These are phyloP conservation scores for Penicillium sp. DNA, from an alignment of 2,329 filamentous ascomycete genomes.

Conservation along the genomic window DNA sequence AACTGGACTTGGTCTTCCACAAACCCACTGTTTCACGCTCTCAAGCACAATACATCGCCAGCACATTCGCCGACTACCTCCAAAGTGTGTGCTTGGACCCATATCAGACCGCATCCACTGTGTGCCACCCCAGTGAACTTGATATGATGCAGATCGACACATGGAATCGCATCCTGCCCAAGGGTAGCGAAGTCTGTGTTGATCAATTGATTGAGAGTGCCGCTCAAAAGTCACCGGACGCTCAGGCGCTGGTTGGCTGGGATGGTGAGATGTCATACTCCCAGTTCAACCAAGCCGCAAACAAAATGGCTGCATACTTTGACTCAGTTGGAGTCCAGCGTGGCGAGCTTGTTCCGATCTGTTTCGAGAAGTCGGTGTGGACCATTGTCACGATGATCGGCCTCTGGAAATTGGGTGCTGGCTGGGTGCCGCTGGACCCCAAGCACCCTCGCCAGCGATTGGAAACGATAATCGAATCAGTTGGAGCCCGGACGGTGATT, in stretches of 20 bases:
- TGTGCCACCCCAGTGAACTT: constrained; percentile 13
- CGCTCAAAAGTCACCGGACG: constrained; percentile 4
- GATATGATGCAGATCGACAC: constrained; percentile 14
- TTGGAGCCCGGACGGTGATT: neutral
- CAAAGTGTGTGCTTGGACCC: constrained; percentile 13
- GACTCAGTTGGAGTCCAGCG: constrained; percentile 3
- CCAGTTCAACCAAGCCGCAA: constrained; percentile 8
- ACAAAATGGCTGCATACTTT: constrained; percentile 9
- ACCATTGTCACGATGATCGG: constrained; percentile 14
- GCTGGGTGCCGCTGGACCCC: constrained; percentile 1
- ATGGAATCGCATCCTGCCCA: constrained; percentile 13
- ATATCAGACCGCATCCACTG: constrained; percentile 7
- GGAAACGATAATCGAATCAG: neutral
- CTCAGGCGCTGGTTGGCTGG: constrained; percentile 7
- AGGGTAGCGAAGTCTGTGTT: constrained; percentile 6
- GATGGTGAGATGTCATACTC: constrained; percentile 13
- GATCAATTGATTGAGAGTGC: constrained; percentile 10
- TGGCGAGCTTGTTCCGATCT: constrained; percentile 8
- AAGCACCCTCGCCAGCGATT: constrained; percentile 1
- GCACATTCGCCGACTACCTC: constrained; percentile 12
- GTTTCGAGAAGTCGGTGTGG: constrained; percentile 14
- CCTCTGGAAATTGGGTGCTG: constrained; percentile 10
- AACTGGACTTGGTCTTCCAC: constrained; percentile 12
- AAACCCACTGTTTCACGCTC: constrained; percentile 12
- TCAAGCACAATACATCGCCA: constrained; percentile 15